phyloP scores from a whole-genome alignment of 345 rosid genomes.

The Eucalyptus pauciflora region DNA sequence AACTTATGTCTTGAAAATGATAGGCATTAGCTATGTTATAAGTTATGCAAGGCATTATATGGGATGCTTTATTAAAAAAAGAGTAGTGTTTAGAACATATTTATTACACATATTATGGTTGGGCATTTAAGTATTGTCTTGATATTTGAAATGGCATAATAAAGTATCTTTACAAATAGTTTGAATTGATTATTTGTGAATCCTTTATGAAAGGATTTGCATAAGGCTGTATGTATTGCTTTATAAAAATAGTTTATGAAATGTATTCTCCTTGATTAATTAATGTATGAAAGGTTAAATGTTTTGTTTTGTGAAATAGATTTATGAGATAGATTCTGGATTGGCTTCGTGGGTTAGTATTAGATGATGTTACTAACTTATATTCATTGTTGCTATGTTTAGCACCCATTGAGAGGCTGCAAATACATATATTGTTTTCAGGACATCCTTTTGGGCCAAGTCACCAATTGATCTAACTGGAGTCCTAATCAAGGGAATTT shows the following conservation, averaged over 20 bases:
- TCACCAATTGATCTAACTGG: background rate
- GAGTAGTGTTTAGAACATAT: background rate
- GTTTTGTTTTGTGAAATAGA: background rate
- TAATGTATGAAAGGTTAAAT: background rate
- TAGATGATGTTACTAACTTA: background rate
- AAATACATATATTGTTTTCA: background rate
- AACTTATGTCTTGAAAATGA: no score
- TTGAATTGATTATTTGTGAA: background rate
- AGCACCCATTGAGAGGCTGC: background rate
- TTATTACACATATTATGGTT: background rate
- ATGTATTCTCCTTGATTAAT: background rate
- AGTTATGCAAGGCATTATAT: background rate
- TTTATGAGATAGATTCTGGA: background rate
- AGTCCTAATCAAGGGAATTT: background rate
- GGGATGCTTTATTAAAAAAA: background rate
- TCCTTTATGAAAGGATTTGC: background rate
- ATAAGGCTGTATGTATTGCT: background rate
- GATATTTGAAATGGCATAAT: background rate
- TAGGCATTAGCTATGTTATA: background rate
- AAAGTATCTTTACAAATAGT: background rate
- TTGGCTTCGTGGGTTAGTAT: background rate
- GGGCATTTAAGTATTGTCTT: background rate
- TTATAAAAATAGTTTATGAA: background rate
- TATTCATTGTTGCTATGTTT: background rate
- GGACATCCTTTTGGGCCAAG: background rate